These are phyloP conservation scores for Kokia cookei DNA, from an alignment of 441 rosid species.

Conservation along the genomic window DNA sequence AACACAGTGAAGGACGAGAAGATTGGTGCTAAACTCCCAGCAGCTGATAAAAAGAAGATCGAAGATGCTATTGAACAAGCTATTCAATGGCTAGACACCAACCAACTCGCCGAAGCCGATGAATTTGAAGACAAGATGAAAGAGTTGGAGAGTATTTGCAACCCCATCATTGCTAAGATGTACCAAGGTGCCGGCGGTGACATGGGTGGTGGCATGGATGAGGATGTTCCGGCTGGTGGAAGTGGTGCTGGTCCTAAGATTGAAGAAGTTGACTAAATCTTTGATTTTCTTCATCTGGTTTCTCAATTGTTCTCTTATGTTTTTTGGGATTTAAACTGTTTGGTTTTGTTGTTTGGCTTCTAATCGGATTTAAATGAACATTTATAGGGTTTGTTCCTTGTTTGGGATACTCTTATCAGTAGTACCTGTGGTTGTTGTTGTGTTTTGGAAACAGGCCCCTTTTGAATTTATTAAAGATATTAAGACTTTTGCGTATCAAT, in stretches of 20 bases:
- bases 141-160: conserved; percentile 59
- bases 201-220: conserved; percentile 39
- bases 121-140: conserved; percentile 63
- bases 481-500: too few relatives aligned
- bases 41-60: conserved; percentile 50
- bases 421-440: too few relatives aligned
- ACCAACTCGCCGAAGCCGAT: conserved; percentile 52
- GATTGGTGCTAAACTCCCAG: conserved; percentile 37
- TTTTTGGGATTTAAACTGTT: background rate
- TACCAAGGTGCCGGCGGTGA: conserved; percentile 50
- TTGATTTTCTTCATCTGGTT: background rate
- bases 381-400: too few relatives aligned
- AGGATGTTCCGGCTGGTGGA: conserved; percentile 36
- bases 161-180: conserved; percentile 61
- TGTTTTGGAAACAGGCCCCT: too few relatives aligned
- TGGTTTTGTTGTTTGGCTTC: background rate
- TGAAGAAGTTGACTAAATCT: conserved; percentile 36
- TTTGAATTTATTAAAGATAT: too few relatives aligned
- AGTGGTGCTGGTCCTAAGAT: conserved; percentile 53
- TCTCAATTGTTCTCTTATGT: background rate
- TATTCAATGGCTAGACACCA: conserved; percentile 51
- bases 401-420: too few relatives aligned
- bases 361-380: too few relatives aligned
- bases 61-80: conserved; percentile 44
- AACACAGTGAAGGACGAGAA: conserved; percentile 58